Conservation (phyloP, 176 grass and related monocot species). For the Panicum miliaceum region DNA sequence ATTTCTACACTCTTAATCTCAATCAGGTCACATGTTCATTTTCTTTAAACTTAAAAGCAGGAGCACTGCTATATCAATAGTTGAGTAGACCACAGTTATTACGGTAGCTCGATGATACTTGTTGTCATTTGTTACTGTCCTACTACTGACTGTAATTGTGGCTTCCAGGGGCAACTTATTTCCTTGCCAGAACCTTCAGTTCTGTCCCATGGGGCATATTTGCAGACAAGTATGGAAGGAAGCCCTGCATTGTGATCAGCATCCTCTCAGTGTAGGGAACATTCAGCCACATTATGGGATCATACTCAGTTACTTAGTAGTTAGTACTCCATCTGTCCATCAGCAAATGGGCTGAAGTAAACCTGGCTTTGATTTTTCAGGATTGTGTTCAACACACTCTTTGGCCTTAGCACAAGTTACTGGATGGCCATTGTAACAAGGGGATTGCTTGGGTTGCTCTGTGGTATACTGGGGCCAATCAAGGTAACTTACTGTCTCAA, state of each 20-base stretch:
- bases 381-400: constrained; percentile 65
- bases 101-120: too few relatives aligned
- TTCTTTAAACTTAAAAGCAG: too few relatives aligned
- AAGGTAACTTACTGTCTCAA: constrained; percentile 39
- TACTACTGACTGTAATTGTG: not conserved
- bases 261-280: constrained; percentile 64
- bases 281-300: not conserved
- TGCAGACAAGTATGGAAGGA: constrained; percentile 77
- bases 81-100: too few relatives aligned
- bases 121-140: not conserved
- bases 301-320: not conserved
- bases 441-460: constrained; percentile 56
- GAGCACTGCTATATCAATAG: too few relatives aligned
- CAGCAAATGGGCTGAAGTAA: not conserved
- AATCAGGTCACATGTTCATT: not conserved
- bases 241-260: constrained; percentile 65
- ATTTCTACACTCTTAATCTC: not conserved
- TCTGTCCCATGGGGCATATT: constrained; percentile 72
- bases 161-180: constrained; percentile 58
- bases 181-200: constrained; percentile 65
- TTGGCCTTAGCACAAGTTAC: constrained; percentile 68
- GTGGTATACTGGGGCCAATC: constrained; percentile 70
- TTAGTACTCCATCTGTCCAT: too few relatives aligned
- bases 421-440: constrained; percentile 72
- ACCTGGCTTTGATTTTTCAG: constrained; percentile 38